Percentiles rank a stretch among this genome's conserved stretches.
Conservation (phyloP, 78 protist genomes). For the Polysphondylium violaceum region DNA sequence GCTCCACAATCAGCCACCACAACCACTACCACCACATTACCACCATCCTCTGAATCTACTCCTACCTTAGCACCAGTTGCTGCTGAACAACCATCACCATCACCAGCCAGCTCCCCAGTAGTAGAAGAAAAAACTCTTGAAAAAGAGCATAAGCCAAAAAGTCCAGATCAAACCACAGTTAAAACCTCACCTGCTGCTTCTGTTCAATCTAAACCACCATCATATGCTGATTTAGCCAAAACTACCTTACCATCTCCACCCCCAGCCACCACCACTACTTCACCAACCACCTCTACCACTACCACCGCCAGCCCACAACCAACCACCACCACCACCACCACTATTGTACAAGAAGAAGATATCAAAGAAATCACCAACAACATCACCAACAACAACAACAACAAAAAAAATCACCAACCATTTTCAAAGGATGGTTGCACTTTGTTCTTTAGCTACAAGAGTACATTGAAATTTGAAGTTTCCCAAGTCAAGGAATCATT, state of each 20-base stretch:
- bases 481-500: neutral
- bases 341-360: conserved; percentile 4
- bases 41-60: too few relatives aligned
- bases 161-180: neutral
- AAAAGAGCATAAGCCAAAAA: too few relatives aligned
- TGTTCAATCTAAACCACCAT: neutral
- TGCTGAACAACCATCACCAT: neutral
- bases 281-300: neutral
- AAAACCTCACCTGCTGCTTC: neutral
- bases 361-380: conserved; percentile 19
- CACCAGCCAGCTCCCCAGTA: neutral
- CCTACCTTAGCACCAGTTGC: conserved; percentile 3
- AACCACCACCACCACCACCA: neutral
- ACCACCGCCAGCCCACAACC: neutral
- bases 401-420: neutral
- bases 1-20: neutral
- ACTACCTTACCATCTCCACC: neutral
- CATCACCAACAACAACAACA: conserved; percentile 7
- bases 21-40: neutral
- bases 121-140: neutral
- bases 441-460: conserved; percentile 10
- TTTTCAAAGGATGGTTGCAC: conserved; percentile 34
- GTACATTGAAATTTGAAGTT: neutral
- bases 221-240: too few relatives aligned
- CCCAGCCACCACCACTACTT: neutral